A percentile compares a stretch with the other conserved stretches of the same genome.
These are phyloP conservation scores for Talaromyces sp. DNA, from an alignment of 2,329 filamentous ascomycete genomes.

Conservation along the genomic window DNA sequence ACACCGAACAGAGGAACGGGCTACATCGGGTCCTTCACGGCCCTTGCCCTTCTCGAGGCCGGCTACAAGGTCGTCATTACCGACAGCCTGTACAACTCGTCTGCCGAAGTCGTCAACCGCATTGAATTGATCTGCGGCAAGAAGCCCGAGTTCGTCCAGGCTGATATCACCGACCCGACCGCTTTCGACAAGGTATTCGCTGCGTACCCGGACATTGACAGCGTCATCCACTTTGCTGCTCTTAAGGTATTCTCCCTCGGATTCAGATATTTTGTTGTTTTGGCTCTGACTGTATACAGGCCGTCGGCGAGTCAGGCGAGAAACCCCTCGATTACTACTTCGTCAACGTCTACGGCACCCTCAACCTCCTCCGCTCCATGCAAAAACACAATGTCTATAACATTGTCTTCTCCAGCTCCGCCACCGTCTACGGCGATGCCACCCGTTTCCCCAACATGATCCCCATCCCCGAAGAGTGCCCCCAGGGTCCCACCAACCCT, in stretches of 20 bases:
- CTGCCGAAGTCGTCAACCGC: slow-evolving; percentile 81
- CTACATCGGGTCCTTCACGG: slow-evolving; percentile 98
- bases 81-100: slow-evolving; percentile 97
- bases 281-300: slow-evolving; percentile 49
- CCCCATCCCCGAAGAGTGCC: slow-evolving; percentile 94
- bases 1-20: slow-evolving; percentile 70
- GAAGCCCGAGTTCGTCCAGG: slow-evolving; percentile 75
- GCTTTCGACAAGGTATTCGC: slow-evolving; percentile 81
- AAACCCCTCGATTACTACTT: slow-evolving; percentile 97
- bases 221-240: slow-evolving; percentile 97
- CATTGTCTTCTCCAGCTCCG: slow-evolving; percentile 97
- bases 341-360: slow-evolving; percentile 90
- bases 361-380: slow-evolving; percentile 83
- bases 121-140: slow-evolving; percentile 92
- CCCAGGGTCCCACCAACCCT: slow-evolving; percentile 92
- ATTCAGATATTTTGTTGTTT: not conserved
- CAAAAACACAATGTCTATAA: slow-evolving; percentile 84
- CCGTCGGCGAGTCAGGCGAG: slow-evolving; percentile 90
- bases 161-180: slow-evolving; percentile 81
- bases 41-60: slow-evolving; percentile 83
- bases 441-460: slow-evolving; percentile 98
- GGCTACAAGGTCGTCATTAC: slow-evolving; percentile 95
- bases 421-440: slow-evolving; percentile 96
- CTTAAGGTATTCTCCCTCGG: slow-evolving; percentile 63
- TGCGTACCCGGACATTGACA: slow-evolving; percentile 89